Base-by-base conservation (phyloP, 2,329 filamentous ascomycete genomes). In the Shiraia bambusicola region DNA sequence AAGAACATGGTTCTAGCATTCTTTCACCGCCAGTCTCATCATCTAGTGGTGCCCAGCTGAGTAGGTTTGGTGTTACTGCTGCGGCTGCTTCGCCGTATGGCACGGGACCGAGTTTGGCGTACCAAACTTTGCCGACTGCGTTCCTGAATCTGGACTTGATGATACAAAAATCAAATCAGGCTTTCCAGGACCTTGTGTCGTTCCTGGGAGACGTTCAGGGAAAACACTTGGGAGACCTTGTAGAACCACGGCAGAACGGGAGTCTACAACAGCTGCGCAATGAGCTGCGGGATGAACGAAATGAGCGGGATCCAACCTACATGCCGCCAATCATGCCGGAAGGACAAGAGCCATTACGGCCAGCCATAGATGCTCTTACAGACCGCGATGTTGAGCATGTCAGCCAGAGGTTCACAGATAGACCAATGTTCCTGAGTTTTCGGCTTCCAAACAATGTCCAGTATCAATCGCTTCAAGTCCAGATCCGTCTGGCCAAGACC, bases 141-240 rank as follows among this genome's bases (percentile, higher is more conserved):
- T 72, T 73, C 34, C 64, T 77, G 12, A 71, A 76, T 48, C 59
- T 76, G 38, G 73, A 78, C 42, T 54, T 78, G 30, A 62, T 70
- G 15, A 65, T 78, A 26, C 54, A 76, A 34, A 73, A 71, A 44
- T 69, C 71, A 11, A 76, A 75, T 45, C 51, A 59, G 31, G 60
- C 67, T 2, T 76, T 77, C 49, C 65, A 70, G 34, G 66, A 71
- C 30, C 59, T 75, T 36, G 67, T 75, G 37, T 48, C 65, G 3
- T 66, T 66, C 28, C 56, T 68, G 4, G 62, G 63, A 12, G 66
- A 72, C 22, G 44, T 71, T 14, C 58, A 54, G 22, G 70, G 69
- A 6, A 67, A 66, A 37, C 65, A 67, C 31, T 56, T 79, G 14
- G 54, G 59, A 10, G 72, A 76, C 12, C 58, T 78, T 22, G 64